Conservation (phyloP, 2,329 filamentous ascomycete species). For the Curvularia verruculosa region DNA sequence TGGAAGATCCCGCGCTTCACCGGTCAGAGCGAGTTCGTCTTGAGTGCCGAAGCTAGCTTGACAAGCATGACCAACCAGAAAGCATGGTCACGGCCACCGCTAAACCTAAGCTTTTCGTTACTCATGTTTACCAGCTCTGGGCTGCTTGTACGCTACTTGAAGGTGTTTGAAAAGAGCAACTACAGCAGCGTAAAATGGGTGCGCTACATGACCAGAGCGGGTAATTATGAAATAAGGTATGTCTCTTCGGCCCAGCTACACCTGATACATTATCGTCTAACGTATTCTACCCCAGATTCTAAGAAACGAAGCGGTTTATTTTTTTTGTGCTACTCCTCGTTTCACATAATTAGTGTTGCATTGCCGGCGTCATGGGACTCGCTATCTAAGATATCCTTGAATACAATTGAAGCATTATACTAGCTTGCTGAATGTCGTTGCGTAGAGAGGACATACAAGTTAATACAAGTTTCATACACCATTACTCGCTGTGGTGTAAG, state of each 20-base stretch:
- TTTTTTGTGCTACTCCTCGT: neutral
- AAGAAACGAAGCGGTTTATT: slow-evolving; percentile 3
- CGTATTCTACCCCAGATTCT: slow-evolving; percentile 10
- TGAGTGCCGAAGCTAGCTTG: slow-evolving; percentile 90
- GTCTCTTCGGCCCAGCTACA: slow-evolving; percentile 1
- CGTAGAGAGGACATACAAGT: slow-evolving; percentile 51
- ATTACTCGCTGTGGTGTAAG: neutral
- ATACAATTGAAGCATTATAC: slow-evolving; percentile 13
- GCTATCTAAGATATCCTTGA: slow-evolving; percentile 15
- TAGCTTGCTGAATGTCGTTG: slow-evolving; percentile 1
- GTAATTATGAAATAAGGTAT: slow-evolving; percentile 94
- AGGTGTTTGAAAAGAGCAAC: slow-evolving; percentile 99
- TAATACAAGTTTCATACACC: neutral
- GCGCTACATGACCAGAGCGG: slow-evolving; percentile 96
- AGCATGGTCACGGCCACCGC: slow-evolving; percentile 90
- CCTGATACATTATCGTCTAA: neutral
- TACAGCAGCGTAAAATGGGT: slow-evolving; percentile 99
- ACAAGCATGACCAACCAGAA: slow-evolving; percentile 99
- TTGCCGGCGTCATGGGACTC: slow-evolving; percentile 29
- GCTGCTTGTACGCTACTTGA: slow-evolving; percentile 88
- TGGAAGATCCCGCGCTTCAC: slow-evolving; percentile 99
- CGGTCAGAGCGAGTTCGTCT: slow-evolving; percentile 93
- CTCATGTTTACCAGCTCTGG: slow-evolving; percentile 99
- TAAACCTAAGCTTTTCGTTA: slow-evolving; percentile 89
- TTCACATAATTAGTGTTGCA: slow-evolving; percentile 22